A percentile compares a stretch with the other conserved stretches of the same genome.
Evolutionary conservation across 2,329 filamentous ascomycete species (phyloP).

Genomic region (Blastomyces gilchristii): DNA sequence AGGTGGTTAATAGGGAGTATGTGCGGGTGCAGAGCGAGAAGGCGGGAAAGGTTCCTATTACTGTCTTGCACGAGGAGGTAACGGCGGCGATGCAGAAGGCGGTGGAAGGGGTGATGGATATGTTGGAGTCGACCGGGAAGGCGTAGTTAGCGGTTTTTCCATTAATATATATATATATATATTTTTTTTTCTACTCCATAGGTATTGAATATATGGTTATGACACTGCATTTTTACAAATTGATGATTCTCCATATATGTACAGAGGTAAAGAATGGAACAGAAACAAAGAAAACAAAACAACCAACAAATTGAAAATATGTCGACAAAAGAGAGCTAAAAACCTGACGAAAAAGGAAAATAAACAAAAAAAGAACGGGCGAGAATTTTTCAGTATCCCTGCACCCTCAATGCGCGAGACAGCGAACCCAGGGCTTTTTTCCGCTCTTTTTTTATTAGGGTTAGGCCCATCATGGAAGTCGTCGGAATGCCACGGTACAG

Average conservation of each 20-base stretch:
- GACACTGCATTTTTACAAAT: not conserved
- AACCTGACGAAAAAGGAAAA: conserved; percentile 5
- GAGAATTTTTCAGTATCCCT: conserved; percentile 11
- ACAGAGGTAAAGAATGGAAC: not conserved
- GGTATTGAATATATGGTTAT: not conserved
- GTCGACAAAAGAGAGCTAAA: conserved; percentile 4
- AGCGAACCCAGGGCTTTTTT: not conserved
- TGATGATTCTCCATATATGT: conserved; percentile 2
- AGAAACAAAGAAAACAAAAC: not conserved
- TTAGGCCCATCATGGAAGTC: not conserved
- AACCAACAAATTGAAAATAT: conserved; percentile 1
- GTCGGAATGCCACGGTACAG: not conserved
- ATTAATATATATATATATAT: too few species aligned
- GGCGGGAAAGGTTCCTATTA: conserved; percentile 44
- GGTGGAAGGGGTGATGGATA: conserved; percentile 48
- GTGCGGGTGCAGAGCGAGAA: conserved; percentile 39
- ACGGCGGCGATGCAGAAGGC: conserved; percentile 46
- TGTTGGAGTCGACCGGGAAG: conserved; percentile 33
- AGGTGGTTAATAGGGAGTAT: conserved; percentile 46
- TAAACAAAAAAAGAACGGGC: not conserved
- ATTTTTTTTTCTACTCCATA: too few species aligned
- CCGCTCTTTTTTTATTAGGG: too few species aligned
- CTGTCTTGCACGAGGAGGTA: conserved; percentile 45
- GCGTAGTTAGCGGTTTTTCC: conserved; percentile 12
- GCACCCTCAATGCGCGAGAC: not conserved